These are phyloP conservation scores for Leccinum rimulosum DNA, from an alignment of 768 basidiomycete genomes.

Conservation along the genomic window DNA sequence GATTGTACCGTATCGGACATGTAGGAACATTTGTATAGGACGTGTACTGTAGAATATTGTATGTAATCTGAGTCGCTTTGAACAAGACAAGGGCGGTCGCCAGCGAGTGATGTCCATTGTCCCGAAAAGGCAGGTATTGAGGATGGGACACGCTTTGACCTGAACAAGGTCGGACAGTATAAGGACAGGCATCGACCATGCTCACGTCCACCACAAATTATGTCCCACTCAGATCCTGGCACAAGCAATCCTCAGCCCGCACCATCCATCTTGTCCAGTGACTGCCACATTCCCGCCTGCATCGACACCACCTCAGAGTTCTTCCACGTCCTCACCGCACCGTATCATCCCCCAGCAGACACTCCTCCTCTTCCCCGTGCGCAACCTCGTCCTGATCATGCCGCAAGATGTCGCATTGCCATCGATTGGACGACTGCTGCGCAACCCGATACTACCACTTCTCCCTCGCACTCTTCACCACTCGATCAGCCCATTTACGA, in stretches of 20 bases:
- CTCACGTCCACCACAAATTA: constrained; percentile 3
- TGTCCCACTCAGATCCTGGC: constrained; percentile 22
- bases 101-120: constrained; percentile 25
- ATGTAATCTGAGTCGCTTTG: constrained; percentile 10
- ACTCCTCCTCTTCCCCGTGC: constrained; percentile 6
- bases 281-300: constrained; percentile 10
- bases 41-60: constrained; percentile 4
- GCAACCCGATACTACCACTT: not conserved
- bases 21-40: constrained; percentile 17
- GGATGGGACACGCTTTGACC: constrained; percentile 31
- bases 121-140: constrained; percentile 35
- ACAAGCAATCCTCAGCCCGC: constrained; percentile 12
- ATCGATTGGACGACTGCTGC: constrained; percentile 25
- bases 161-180: constrained; percentile 17
- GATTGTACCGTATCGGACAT: constrained; percentile 18
- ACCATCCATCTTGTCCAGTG: constrained; percentile 12
- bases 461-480: not conserved
- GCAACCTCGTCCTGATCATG: constrained; percentile 19
- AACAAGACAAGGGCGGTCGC: constrained; percentile 22
- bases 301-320: constrained; percentile 29
- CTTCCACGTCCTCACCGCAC: constrained; percentile 29
- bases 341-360: constrained; percentile 16
- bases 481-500: constrained; percentile 26
- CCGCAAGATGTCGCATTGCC: constrained; percentile 25
- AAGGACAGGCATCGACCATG: constrained; percentile 22